Conservation (phyloP, 306 rosid genomes). For the Dryas alaskensis region DNA sequence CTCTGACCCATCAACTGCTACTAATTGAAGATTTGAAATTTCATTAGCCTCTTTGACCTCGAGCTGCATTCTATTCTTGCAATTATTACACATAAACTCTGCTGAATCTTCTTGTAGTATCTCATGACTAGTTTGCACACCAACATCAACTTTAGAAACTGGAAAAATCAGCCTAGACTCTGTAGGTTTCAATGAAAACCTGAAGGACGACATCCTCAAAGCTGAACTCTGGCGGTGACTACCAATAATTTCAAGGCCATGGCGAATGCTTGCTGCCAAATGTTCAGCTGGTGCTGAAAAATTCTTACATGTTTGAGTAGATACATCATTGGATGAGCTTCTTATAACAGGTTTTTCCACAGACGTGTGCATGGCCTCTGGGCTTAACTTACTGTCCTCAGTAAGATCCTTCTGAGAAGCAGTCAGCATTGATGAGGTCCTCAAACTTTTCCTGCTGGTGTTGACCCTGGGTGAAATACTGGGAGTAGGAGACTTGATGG, state of each 20-base stretch:
- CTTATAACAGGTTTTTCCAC: conserved; percentile 30
- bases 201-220: conserved; percentile 63
- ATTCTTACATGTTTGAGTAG: conserved; percentile 46
- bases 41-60: conserved; percentile 49
- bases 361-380: conserved; percentile 32
- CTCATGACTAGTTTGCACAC: conserved; percentile 67
- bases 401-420: conserved; percentile 65
- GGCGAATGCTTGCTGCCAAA: conserved; percentile 89
- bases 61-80: conserved; percentile 59
- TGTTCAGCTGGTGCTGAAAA: conserved; percentile 55
- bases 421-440: conserved; percentile 63
- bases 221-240: conserved; percentile 63
- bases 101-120: conserved; percentile 41
- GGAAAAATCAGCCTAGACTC: conserved; percentile 53
- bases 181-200: conserved; percentile 66
- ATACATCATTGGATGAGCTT: conserved; percentile 37
- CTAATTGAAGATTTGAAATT: conserved; percentile 62
- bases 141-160: conserved; percentile 62
- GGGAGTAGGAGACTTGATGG: conserved; percentile 76
- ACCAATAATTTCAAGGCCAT: conserved; percentile 84
- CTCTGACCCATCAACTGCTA: conserved; percentile 61
- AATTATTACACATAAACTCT: conserved; percentile 54
- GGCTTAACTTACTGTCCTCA: conserved; percentile 36
- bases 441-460: conserved; percentile 85
- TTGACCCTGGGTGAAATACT: conserved; percentile 84